Conservation (phyloP, 2,329 filamentous ascomycete species). For the Saccharata proteae region DNA sequence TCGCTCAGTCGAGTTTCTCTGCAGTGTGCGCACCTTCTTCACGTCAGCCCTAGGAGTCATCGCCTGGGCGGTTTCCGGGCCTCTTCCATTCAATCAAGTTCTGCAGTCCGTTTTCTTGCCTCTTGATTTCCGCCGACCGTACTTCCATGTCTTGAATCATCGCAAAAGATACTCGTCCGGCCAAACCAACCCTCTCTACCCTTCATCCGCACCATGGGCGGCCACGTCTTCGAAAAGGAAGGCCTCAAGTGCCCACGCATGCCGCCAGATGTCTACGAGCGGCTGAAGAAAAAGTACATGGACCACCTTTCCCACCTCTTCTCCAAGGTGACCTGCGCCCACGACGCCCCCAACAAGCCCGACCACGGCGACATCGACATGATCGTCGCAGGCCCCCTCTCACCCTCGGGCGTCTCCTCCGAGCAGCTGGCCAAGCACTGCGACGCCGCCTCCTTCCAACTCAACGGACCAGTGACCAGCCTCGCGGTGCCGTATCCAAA, state of each 20-base stretch:
- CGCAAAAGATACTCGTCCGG: too few relatives aligned
- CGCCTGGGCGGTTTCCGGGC: too few relatives aligned
- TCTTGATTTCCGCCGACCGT: too few relatives aligned
- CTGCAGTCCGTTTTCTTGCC: too few relatives aligned
- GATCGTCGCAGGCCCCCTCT: slow-evolving; percentile 37
- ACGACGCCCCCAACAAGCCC: slow-evolving; percentile 56
- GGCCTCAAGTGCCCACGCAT: slow-evolving; percentile 4
- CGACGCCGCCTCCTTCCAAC: slow-evolving; percentile 26
- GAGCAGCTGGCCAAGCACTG: slow-evolving; percentile 30
- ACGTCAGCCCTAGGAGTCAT: too few relatives aligned
- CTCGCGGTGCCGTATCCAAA: slow-evolving; percentile 40
- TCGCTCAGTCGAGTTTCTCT: too few relatives aligned
- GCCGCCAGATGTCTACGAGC: slow-evolving; percentile 38
- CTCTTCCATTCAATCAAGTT: too few relatives aligned
- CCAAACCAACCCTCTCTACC: too few relatives aligned
- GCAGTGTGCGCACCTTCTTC: too few relatives aligned
- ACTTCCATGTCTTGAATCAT: too few relatives aligned
- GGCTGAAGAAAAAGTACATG: slow-evolving; percentile 36
- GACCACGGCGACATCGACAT: slow-evolving; percentile 66
- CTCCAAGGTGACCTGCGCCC: slow-evolving; percentile 43
- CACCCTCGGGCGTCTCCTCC: slow-evolving; percentile 12
- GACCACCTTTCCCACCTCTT: slow-evolving; percentile 41
- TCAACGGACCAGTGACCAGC: slow-evolving; percentile 18
- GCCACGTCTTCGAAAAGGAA: slow-evolving; percentile 1
- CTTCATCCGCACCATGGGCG: slow-evolving; percentile 1